Evolutionary conservation across 495 filamentous ascomycete genomes (phyloP), one percentile per base, ranked within the genome.

Genomic region (Parathielavia appendiculata): DNA sequence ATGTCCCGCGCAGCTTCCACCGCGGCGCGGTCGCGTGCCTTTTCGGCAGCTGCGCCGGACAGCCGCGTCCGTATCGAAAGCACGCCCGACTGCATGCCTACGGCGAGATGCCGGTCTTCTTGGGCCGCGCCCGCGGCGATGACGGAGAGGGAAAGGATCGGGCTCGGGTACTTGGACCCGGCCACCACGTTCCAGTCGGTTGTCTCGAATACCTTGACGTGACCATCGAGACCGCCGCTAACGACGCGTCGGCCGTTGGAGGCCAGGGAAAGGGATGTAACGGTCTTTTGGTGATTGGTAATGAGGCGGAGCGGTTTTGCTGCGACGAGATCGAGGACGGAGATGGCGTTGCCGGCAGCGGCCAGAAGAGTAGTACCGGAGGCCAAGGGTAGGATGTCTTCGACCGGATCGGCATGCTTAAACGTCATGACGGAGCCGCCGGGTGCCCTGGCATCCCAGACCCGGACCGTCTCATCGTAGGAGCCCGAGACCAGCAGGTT

Each of bases 251-350:
- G 83, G 17, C 86, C 83, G 62, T 88, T 85, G 32, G 88, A 89
- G 0, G 91, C 93, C n/a, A 81, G 68, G 44, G 74, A 77, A 36
- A 99, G 79, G 5, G 88, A 83, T 0, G 93, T 97, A 34, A 99
- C 90, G 0, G 93, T 96, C 82, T 97, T 97, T 73, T 99, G 93
- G 71, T 99, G 95, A 67, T 91, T 96, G 54, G 87, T 84, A 44
- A 99, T 86, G 57, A 95, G 74, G 38, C 90, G 86, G 44, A 92
- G 70, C 3, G 91, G 91, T 66, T 88, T 91, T 30, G 89, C 95
- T 48, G 91, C 95, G 19, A 97, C 85, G 20, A 99, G 81, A 71
- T 99, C 92, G 62, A 97, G 80, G n/a, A 99, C 90, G 6, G 86
- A 86, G 63, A 99, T 91, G 67, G 90, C 84, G 71, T 89, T 95